Evolutionary conservation across 2,329 filamentous ascomycete genomes (phyloP).

Genomic region (Fusarium guadeloupense): DNA sequence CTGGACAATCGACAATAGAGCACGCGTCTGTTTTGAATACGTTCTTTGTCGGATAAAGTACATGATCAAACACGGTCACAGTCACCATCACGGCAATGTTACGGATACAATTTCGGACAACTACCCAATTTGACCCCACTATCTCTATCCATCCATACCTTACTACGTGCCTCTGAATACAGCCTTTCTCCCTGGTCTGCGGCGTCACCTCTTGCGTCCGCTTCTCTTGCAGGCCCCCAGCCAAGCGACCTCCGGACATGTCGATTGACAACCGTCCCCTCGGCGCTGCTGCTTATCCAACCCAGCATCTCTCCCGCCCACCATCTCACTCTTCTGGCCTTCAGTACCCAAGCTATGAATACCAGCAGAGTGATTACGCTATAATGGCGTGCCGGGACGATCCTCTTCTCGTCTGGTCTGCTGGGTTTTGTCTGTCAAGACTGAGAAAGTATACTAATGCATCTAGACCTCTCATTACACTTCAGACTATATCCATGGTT

Average conservation of each 20-base stretch:
- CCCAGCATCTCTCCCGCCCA: constrained; percentile 5
- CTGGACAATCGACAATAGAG: constrained; percentile 15
- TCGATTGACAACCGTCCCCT: constrained; percentile 26
- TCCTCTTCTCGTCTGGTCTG: constrained; percentile 36
- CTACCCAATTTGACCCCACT: constrained; percentile 9
- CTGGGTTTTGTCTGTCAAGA: constrained; percentile 19
- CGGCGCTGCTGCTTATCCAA: constrained; percentile 19
- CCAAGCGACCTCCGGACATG: constrained; percentile 17
- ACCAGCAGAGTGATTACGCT: constrained; percentile 33
- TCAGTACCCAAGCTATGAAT: constrained; percentile 9
- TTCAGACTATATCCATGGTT: background rate
- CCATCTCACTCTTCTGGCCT: constrained; percentile 2
- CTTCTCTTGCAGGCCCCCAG: constrained; percentile 14
- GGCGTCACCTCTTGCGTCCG: constrained; percentile 23
- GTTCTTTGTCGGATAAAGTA: background rate
- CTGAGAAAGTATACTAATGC: background rate
- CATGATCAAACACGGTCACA: constrained; percentile 16
- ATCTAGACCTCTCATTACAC: background rate
- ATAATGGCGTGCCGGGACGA: constrained; percentile 37
- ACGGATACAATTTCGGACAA: background rate
- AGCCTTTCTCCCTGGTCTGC: background rate
- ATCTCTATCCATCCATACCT: too few relatives aligned
- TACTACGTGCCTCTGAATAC: too few relatives aligned
- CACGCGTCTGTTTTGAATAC: background rate
- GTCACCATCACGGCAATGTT: constrained; percentile 2